Conservation (phyloP, 2,329 filamentous ascomycete species). For the Plenodomus biglobosus region DNA sequence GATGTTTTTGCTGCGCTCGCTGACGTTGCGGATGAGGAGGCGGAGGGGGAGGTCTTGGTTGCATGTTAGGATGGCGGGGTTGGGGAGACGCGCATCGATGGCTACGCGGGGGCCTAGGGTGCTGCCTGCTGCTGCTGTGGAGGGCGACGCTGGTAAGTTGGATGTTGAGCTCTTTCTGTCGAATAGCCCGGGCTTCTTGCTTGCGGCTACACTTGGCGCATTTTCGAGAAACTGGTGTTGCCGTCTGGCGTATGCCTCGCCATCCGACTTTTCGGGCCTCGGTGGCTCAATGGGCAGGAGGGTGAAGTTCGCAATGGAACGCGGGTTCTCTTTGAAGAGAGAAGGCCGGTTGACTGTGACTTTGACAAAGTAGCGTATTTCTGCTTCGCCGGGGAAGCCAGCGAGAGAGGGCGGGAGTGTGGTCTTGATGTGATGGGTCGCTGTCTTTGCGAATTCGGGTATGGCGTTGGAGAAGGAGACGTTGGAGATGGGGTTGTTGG, state of each 20-base stretch:
- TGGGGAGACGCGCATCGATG: constrained; percentile 81
- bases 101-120: constrained; percentile 57
- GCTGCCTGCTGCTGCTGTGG: constrained; percentile 19
- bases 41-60: constrained; percentile 82
- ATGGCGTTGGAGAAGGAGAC: constrained; percentile 48
- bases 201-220: constrained; percentile 32
- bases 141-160: constrained; percentile 21
- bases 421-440: constrained; percentile 70
- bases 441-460: constrained; percentile 50
- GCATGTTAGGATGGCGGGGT: constrained; percentile 85
- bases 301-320: constrained; percentile 64
- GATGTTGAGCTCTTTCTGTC: constrained; percentile 41
- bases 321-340: constrained; percentile 87
- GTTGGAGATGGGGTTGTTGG: constrained; percentile 44
- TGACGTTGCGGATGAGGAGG: constrained; percentile 75
- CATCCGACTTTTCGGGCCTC: constrained; percentile 63
- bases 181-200: constrained; percentile 65
- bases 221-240: constrained; percentile 59
- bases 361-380: constrained; percentile 93
- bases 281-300: constrained; percentile 94
- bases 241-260: constrained; percentile 83
- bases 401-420: constrained; percentile 86
- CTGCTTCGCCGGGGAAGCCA: constrained; percentile 83
- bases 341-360: constrained; percentile 89
- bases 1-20: constrained; percentile 67